A percentile compares a stretch with the other conserved stretches of the same genome.
phyloP scores from a whole-genome alignment of 2,329 filamentous ascomycete species.

The Verticillium dahliae region DNA sequence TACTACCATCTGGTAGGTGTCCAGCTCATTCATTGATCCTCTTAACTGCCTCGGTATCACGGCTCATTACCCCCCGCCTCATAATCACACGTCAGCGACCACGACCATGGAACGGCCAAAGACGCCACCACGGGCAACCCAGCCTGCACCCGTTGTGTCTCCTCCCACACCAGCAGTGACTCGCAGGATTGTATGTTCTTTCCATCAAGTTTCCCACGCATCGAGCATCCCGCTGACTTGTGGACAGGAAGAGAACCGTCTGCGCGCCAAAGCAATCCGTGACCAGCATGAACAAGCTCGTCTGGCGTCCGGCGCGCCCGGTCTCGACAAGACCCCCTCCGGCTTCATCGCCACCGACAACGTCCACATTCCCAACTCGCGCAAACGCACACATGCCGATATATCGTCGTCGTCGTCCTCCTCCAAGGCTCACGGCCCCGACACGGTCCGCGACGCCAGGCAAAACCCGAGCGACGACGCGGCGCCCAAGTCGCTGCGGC shows the following conservation, averaged over 20 bases:
- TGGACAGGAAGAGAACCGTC: slow-evolving; percentile 72
- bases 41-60: not conserved
- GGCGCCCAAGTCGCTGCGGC: slow-evolving; percentile 45
- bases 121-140: slow-evolving; percentile 33
- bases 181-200: slow-evolving; percentile 43
- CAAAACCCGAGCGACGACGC: slow-evolving; percentile 33
- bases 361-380: slow-evolving; percentile 48
- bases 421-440: slow-evolving; percentile 27
- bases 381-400: slow-evolving; percentile 65
- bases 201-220: not conserved
- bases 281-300: slow-evolving; percentile 63
- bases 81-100: not conserved
- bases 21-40: not conserved
- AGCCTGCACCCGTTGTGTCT: slow-evolving; percentile 25
- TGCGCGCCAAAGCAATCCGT: slow-evolving; percentile 82
- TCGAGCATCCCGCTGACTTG: slow-evolving; percentile 5
- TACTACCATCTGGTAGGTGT: not conserved
- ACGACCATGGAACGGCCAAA: slow-evolving; percentile 37
- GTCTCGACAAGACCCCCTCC: slow-evolving; percentile 47
- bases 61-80: no score
- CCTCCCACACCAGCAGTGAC: slow-evolving; percentile 49
- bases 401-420: slow-evolving; percentile 31
- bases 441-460: slow-evolving; percentile 65
- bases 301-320: slow-evolving; percentile 35
- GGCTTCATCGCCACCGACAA: slow-evolving; percentile 66